Conservation (phyloP, 805 yeast genomes). For the Saturnispora sekii region DNA sequence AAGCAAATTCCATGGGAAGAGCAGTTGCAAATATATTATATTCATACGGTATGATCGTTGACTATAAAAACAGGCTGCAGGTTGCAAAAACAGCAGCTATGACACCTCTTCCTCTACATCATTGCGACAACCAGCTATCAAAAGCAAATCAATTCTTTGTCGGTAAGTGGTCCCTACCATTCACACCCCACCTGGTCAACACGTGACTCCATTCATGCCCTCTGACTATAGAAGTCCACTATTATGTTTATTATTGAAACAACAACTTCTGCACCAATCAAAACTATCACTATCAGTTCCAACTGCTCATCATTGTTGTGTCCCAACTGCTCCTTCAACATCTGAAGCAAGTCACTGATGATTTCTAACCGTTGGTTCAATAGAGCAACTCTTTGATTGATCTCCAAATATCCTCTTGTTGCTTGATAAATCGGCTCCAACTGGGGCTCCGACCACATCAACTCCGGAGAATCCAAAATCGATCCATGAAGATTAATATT, state of each 20-base stretch:
- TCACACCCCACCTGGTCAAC: neutral
- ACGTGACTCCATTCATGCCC: neutral
- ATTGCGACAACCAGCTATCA: no score
- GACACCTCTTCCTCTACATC: no score
- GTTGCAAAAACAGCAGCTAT: no score
- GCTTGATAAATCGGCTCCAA: constrained; percentile 97
- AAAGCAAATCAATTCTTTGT: no score
- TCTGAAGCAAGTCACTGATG: constrained; percentile 82
- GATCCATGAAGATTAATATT: constrained; percentile 79
- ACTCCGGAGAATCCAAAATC: constrained; percentile 90
- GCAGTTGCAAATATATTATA: no score
- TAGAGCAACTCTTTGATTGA: constrained; percentile 84
- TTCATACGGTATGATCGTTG: no score
- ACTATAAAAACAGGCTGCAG: no score
- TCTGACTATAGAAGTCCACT: constrained; percentile 24
- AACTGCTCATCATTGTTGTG: constrained; percentile 89
- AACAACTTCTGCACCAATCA: constrained; percentile 86
- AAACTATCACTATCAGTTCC: constrained; percentile 80
- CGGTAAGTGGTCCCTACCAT: neutral
- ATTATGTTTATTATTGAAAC: constrained; percentile 79
- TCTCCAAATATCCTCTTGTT: constrained; percentile 89
- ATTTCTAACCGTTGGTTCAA: constrained; percentile 90
- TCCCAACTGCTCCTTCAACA: constrained; percentile 95
- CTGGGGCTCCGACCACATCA: constrained; percentile 99
- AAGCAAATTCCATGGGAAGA: no score